A percentile compares a stretch with the other conserved stretches of the same genome.
Conservation (phyloP, 2,329 filamentous ascomycete genomes). For the Akanthomyces dipterigenus region DNA sequence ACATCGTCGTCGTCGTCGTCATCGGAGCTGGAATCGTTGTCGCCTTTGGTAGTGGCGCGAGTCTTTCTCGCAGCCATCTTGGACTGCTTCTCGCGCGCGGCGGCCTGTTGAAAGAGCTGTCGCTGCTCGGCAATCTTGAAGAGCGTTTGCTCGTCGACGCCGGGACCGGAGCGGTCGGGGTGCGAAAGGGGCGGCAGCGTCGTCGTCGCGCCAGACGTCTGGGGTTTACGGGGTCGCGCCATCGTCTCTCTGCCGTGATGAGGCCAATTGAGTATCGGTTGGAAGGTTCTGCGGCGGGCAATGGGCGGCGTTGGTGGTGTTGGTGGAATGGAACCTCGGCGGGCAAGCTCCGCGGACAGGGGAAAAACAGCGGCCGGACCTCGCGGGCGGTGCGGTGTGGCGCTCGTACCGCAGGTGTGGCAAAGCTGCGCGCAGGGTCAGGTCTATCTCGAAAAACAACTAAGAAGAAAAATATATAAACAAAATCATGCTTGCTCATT, state of each 20-base stretch:
- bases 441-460: no score
- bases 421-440: no score
- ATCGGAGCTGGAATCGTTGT: constrained; percentile 23
- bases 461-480: no score
- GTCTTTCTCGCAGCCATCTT: constrained; percentile 11
- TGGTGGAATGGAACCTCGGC: no score
- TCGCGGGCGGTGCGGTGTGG: no score
- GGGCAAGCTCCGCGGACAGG: no score
- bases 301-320: not conserved
- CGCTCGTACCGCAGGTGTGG: no score
- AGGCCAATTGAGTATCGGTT: not conserved
- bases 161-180: constrained; percentile 58
- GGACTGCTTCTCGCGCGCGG: constrained; percentile 27
- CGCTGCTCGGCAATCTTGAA: constrained; percentile 64
- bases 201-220: constrained; percentile 19
- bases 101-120: constrained; percentile 47
- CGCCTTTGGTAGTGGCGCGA: constrained; percentile 13
- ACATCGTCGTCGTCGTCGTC: constrained; percentile 25
- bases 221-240: constrained; percentile 9
- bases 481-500: no score
- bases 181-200: constrained; percentile 32
- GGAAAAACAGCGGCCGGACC: no score
- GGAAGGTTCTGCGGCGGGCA: not conserved
- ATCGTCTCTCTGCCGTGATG: not conserved
- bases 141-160: constrained; percentile 54